phyloP scores from a whole-genome alignment of 2,329 filamentous ascomycete species.

The Exserohilum rostratum region DNA sequence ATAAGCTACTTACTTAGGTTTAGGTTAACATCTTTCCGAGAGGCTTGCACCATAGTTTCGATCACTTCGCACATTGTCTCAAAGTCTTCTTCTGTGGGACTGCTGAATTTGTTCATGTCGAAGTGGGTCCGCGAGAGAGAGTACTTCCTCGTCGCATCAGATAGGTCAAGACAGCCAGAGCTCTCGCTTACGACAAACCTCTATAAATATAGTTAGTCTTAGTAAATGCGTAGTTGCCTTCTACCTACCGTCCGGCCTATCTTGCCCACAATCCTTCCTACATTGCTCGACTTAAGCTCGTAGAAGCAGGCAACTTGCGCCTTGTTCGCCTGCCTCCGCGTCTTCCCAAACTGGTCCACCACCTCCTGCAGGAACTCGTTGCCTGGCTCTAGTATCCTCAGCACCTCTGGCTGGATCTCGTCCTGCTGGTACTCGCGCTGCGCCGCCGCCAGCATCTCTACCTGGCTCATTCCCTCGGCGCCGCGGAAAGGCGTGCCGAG shows the following conservation, averaged over 20 bases:
- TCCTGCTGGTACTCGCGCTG: constrained; percentile 26
- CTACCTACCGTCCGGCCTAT: constrained; percentile 23
- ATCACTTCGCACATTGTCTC: constrained; percentile 25
- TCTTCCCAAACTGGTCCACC: constrained; percentile 25
- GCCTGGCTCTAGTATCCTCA: constrained; percentile 28
- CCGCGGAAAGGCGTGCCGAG: constrained; percentile 36
- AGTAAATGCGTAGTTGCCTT: background rate
- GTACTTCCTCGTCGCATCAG: constrained; percentile 18
- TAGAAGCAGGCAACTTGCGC: constrained; percentile 29
- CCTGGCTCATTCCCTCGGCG: constrained; percentile 30
- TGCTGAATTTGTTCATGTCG: constrained; percentile 33
- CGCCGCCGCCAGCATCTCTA: constrained; percentile 33
- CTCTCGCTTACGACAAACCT: constrained; percentile 28
- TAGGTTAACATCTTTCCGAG: no score
- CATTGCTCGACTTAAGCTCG: constrained; percentile 29
- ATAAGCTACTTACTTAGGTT: no score
- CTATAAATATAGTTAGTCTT: constrained; percentile 5
- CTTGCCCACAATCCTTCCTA: constrained; percentile 34
- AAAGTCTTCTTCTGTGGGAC: constrained; percentile 28
- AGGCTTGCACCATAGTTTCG: no score
- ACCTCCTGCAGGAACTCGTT: constrained; percentile 31
- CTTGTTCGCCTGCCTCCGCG: constrained; percentile 22
- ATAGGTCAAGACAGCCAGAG: constrained; percentile 25
- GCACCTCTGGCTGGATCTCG: constrained; percentile 19
- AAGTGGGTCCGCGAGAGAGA: constrained; percentile 31